Conservation (phyloP, 805 yeast genomes). For the Saturnispora diversa region DNA sequence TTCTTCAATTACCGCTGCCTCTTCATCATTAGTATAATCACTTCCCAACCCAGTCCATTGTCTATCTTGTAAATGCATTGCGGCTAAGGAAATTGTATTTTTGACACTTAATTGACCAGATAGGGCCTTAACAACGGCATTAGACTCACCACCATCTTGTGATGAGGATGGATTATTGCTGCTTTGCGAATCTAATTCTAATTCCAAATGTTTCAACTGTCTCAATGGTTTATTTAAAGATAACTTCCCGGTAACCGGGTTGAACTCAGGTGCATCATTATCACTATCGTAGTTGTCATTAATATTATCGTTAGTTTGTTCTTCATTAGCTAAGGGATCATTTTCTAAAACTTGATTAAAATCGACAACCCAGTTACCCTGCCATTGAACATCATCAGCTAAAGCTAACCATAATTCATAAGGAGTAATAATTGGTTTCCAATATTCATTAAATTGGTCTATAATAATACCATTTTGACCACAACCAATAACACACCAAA, state of each 20-base stretch:
- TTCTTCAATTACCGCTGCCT: conserved; percentile 75
- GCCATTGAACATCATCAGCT: conserved; percentile 72
- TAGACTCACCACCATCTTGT: conserved; percentile 19
- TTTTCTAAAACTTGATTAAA: conserved; percentile 47
- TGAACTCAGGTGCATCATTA: conserved; percentile 72
- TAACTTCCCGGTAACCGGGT: conserved; percentile 78
- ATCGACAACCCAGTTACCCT: conserved; percentile 87
- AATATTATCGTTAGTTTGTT: conserved; percentile 16
- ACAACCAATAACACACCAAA: conserved; percentile 94
- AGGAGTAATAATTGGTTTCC: conserved; percentile 89
- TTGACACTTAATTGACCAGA: conserved; percentile 56
- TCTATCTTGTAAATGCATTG: conserved; percentile 60
- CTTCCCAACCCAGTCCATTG: conserved; percentile 89
- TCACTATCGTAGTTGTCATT: conserved; percentile 25
- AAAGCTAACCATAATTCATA: conserved; percentile 82
- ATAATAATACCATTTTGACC: conserved; percentile 87
- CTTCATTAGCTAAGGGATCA: conserved; percentile 29
- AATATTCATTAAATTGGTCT: conserved; percentile 71
- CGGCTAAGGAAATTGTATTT: conserved; percentile 85
- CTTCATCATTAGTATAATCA: conserved; percentile 46
- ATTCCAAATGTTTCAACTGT: conserved; percentile 52
- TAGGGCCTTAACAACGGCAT: conserved; percentile 45
- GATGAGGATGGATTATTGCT: too few relatives aligned
- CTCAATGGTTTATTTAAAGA: conserved; percentile 71
- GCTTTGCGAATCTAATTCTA: conserved; percentile 38